phyloP scores from a whole-genome alignment of 768 basidiomycete genomes.

The Lactifluus pinguis region DNA sequence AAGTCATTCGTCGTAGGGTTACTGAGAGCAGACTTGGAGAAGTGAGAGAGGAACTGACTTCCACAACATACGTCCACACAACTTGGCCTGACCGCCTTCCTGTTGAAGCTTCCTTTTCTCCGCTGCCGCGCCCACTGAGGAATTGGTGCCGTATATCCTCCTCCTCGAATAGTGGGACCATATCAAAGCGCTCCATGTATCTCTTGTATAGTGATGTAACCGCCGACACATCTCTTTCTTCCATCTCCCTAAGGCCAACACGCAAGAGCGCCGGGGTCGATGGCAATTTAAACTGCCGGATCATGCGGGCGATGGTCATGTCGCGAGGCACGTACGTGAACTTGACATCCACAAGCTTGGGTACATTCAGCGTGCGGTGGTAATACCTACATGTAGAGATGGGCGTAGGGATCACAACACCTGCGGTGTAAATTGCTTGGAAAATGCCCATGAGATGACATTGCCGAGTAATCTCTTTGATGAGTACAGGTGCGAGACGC shows the following conservation, averaged over 20 bases:
- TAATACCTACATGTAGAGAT: slow-evolving; percentile 86
- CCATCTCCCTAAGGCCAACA: slow-evolving; percentile 80
- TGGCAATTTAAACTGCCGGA: slow-evolving; percentile 63
- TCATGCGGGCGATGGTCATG: slow-evolving; percentile 89
- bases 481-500: slow-evolving; percentile 88
- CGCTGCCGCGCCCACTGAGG: slow-evolving; percentile 70
- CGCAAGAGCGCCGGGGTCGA: slow-evolving; percentile 33
- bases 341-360: slow-evolving; percentile 82
- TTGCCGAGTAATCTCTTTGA: slow-evolving; percentile 94
- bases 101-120: slow-evolving; percentile 36
- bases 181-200: slow-evolving; percentile 82
- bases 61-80: slow-evolving; percentile 93
- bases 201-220: slow-evolving; percentile 62
- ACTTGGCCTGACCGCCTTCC: slow-evolving; percentile 71
- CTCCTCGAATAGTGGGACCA: slow-evolving; percentile 62
- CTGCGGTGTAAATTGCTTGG: slow-evolving; percentile 96
- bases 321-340: slow-evolving; percentile 84
- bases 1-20: slow-evolving; percentile 2
- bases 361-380: slow-evolving; percentile 86
- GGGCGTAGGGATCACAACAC: slow-evolving; percentile 89
- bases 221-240: slow-evolving; percentile 61
- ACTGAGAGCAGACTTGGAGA: background rate
- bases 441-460: slow-evolving; percentile 85
- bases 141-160: slow-evolving; percentile 86
- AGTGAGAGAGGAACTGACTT: slow-evolving; percentile 40